These are phyloP conservation scores for Botryosphaeria dothidea DNA, from an alignment of 2,329 filamentous ascomycete genomes.

Conservation along the genomic window DNA sequence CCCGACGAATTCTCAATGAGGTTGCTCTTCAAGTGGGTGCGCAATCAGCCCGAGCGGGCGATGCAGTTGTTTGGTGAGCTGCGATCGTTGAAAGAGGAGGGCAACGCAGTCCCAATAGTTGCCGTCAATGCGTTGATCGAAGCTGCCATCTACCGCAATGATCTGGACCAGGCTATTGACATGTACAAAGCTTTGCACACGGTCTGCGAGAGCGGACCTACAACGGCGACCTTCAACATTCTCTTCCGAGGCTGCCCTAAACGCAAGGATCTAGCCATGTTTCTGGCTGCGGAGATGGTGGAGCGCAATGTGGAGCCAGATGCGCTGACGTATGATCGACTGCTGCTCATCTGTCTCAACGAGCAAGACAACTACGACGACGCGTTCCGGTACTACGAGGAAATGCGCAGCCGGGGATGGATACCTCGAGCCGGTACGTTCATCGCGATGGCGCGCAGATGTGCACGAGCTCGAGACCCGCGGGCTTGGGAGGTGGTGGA, in stretches of 20 bases:
- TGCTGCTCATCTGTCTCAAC: constrained; percentile 58
- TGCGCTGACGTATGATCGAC: constrained; percentile 61
- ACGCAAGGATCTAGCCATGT: constrained; percentile 59
- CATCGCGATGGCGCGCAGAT: constrained; percentile 30
- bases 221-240: constrained; percentile 61
- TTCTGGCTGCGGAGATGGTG: constrained; percentile 63
- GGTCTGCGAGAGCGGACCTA: constrained; percentile 47
- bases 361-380: constrained; percentile 40
- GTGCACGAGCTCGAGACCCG: constrained; percentile 30
- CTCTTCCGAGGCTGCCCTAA: constrained; percentile 54
- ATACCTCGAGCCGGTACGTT: constrained; percentile 35
- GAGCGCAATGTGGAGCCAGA: constrained; percentile 57
- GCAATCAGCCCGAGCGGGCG: constrained; percentile 43
- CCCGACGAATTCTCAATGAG: constrained; percentile 63
- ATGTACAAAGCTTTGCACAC: constrained; percentile 63
- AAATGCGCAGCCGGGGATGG: constrained; percentile 45
- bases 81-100: constrained; percentile 52
- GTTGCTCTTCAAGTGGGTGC: constrained; percentile 60
- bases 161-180: constrained; percentile 55
- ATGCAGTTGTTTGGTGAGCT: constrained; percentile 59
- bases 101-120: constrained; percentile 53
- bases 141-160: constrained; percentile 46
- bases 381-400: constrained; percentile 51
- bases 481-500: constrained; percentile 33
- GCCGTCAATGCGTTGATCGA: constrained; percentile 56